phyloP scores from a whole-genome alignment of 306 rosid species.

The Castanea mollissima region DNA sequence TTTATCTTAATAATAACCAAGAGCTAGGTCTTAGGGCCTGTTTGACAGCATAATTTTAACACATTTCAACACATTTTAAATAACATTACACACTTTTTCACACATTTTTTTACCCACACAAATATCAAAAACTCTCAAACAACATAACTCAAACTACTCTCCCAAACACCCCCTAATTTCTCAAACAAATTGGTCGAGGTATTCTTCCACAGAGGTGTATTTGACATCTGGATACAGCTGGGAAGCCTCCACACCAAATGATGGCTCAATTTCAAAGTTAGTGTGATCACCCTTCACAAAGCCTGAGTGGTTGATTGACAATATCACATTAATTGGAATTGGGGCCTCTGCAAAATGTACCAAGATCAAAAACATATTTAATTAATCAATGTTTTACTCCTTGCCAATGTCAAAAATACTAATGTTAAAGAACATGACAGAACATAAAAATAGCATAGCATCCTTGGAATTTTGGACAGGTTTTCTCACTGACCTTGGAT shows the following conservation, averaged over 20 bases:
- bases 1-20: too few species aligned
- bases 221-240: constrained; percentile 77
- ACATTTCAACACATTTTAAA: too few species aligned
- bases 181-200: constrained; percentile 62
- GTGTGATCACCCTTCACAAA: constrained; percentile 86
- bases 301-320: constrained; percentile 61
- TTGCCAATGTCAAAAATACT: neutral
- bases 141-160: too few species aligned
- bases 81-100: too few species aligned
- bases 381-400: too few species aligned
- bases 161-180: too few species aligned
- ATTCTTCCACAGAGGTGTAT: constrained; percentile 80
- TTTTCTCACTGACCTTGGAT: constrained; percentile 49
- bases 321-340: constrained; percentile 55
- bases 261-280: constrained; percentile 73
- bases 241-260: constrained; percentile 87
- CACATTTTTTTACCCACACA: too few species aligned
- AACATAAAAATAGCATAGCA: neutral
- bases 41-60: too few species aligned
- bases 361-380: neutral
- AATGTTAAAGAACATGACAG: too few species aligned
- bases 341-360: constrained; percentile 58
- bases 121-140: too few species aligned
- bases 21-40: too few species aligned
- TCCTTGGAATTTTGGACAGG: neutral